Conservation (phyloP, 208 protist genomes). For the Leishmania martiniquensis region DNA sequence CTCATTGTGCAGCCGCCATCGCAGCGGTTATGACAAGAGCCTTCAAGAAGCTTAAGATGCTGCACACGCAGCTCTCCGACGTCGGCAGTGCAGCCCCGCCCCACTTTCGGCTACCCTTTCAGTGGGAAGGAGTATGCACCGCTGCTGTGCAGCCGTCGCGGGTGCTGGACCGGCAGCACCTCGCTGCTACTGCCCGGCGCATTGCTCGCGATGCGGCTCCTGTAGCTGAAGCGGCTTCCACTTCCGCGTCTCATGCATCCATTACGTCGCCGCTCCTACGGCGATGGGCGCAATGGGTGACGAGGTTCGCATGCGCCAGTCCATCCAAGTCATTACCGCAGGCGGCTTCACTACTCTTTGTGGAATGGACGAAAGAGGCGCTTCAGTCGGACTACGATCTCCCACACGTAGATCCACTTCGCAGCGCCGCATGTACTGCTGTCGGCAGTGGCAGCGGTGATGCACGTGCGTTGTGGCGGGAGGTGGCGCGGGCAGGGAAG, state of each 20-base stretch:
- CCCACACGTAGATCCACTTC: not conserved
- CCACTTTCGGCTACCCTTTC: not conserved
- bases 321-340: slow-evolving; percentile 33
- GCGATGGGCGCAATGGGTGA: slow-evolving; percentile 21
- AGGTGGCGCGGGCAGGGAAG: slow-evolving; percentile 4
- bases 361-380: slow-evolving; percentile 52
- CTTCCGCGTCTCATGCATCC: not conserved
- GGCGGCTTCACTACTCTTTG: slow-evolving; percentile 46
- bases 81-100: not conserved
- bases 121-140: not conserved
- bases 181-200: slow-evolving; percentile 6
- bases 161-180: slow-evolving; percentile 3
- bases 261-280: slow-evolving; percentile 21
- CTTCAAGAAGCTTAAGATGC: slow-evolving; percentile 23
- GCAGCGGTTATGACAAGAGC: slow-evolving; percentile 27
- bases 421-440: not conserved
- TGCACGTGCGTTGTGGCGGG: slow-evolving; percentile 9
- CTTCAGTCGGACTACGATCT: not conserved
- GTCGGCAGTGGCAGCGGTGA: not conserved
- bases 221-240: not conserved
- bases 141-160: slow-evolving; percentile 1
- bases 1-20: slow-evolving; percentile 15
- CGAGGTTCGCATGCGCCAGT: slow-evolving; percentile 2
- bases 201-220: not conserved
- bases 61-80: slow-evolving; percentile 21